Conservation (phyloP, 148 eudicot species). For the Diospyros kaki region DNA sequence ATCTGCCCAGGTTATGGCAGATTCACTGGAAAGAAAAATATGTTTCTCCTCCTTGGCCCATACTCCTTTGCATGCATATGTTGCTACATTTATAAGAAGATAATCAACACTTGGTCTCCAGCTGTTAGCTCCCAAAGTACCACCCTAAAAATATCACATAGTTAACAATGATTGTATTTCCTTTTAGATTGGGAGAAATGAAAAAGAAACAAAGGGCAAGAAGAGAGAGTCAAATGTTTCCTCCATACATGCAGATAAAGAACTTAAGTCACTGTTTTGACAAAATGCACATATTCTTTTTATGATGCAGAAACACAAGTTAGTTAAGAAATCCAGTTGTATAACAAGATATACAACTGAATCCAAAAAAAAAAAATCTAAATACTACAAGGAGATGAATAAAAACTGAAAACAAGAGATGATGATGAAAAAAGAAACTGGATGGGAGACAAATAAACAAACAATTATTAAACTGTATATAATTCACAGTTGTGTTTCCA, state of each 20-base stretch:
- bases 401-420: neutral
- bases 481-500: too few species aligned
- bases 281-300: neutral
- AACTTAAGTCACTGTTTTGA: neutral
- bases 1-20: slow-evolving; percentile 43
- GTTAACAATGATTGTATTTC: neutral
- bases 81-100: slow-evolving; percentile 53
- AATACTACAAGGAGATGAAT: neutral
- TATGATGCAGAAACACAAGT: neutral
- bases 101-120: slow-evolving; percentile 66
- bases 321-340: neutral
- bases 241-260: neutral
- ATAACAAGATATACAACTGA: neutral
- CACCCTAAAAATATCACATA: slow-evolving; percentile 47
- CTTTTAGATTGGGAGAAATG: neutral
- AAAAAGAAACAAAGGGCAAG: neutral
- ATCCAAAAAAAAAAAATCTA: neutral
- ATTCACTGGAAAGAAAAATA: slow-evolving; percentile 17
- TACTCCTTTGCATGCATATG: slow-evolving; percentile 57
- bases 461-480: too few species aligned
- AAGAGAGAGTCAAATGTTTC: neutral
- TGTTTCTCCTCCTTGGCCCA: slow-evolving; percentile 33
- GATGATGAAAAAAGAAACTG: neutral
- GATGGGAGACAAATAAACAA: too few species aligned
- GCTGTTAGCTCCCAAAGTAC: slow-evolving; percentile 61